Evolutionary conservation across 75 land plant species (phyloP), one percentile per base, ranked within the genome.

Genomic region (Isoetes taiwanensis): DNA sequence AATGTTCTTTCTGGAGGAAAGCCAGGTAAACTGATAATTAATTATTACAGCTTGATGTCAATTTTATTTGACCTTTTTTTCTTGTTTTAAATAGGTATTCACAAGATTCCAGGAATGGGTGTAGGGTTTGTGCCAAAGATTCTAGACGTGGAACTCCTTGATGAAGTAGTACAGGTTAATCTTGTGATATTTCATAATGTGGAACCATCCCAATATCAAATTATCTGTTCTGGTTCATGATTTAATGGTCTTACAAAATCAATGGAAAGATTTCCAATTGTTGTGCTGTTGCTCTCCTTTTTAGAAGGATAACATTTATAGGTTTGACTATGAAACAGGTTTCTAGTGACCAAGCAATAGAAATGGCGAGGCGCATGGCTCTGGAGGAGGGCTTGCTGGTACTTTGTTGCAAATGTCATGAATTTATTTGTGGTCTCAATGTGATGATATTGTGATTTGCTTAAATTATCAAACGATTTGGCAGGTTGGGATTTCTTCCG

Each of bases 401-500:
- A 66, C 25, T 31, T 56, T 2, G 0, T 30, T 41, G 1, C 24
- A 9, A 25, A 28, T 25, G 41, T 11, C 59, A 57, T n/a, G n/a
- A n/a, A n/a, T n/a, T n/a, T n/a, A n/a, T n/a, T n/a, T n/a, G n/a
- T n/a, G 59, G 21, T 31, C 12, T 57, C 6, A 19, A 2, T 21
- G 12, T 19, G 20, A 32, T 9, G 2, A 57, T 16, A 57, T 33
- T 28, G 3, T 57, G 59, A 32, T 9, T 34, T 31, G 34, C 14
- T 2, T 34, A 6, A 23, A 2, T 10, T 2, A 33, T 6, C 2
- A 14, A 16, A 34, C 10, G 17, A 26, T 37, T 9, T 25, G 50
- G 42, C 57, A 85, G 90, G 85, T 72, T 6, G 93, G 87, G 37
- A 86, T 86, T 46, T 86, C 93, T 30, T 82, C 93, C 0, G 93